Conservation (phyloP, 306 rosid genomes). For the Parietaria judaica region DNA sequence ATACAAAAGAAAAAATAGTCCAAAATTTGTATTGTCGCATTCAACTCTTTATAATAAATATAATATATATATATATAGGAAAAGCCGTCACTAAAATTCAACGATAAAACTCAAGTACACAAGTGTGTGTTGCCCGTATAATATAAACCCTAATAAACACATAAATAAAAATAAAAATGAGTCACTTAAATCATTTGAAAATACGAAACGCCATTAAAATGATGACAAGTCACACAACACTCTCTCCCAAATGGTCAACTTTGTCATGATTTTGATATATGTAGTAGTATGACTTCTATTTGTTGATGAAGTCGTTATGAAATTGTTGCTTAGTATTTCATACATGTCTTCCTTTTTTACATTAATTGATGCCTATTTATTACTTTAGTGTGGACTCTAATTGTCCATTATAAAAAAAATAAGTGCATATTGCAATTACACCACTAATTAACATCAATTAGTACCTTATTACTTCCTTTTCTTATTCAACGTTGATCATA, state of each 20-base stretch:
- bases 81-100: slow-evolving; percentile 25
- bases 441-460: slow-evolving; percentile 21
- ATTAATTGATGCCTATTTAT: slow-evolving; percentile 17
- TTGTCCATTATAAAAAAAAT: slow-evolving; percentile 16
- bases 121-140: neutral
- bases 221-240: slow-evolving; percentile 25
- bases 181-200: slow-evolving; percentile 12
- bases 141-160: no score
- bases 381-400: slow-evolving; percentile 27
- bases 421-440: slow-evolving; percentile 21
- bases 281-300: neutral
- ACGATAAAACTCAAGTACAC: slow-evolving; percentile 27
- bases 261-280: slow-evolving; percentile 6
- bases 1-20: slow-evolving; percentile 14
- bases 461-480: slow-evolving; percentile 11
- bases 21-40: slow-evolving; percentile 27
- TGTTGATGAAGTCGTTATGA: slow-evolving; percentile 16
- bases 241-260: slow-evolving; percentile 19
- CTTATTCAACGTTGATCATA: slow-evolving; percentile 12
- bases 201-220: slow-evolving; percentile 24
- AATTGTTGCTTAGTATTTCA: neutral
- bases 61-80: neutral
- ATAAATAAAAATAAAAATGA: no score
- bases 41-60: neutral
- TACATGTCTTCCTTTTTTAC: neutral